These are phyloP conservation scores for Lipomyces mesembrius DNA, from an alignment of 805 yeast genomes.

Conservation along the genomic window DNA sequence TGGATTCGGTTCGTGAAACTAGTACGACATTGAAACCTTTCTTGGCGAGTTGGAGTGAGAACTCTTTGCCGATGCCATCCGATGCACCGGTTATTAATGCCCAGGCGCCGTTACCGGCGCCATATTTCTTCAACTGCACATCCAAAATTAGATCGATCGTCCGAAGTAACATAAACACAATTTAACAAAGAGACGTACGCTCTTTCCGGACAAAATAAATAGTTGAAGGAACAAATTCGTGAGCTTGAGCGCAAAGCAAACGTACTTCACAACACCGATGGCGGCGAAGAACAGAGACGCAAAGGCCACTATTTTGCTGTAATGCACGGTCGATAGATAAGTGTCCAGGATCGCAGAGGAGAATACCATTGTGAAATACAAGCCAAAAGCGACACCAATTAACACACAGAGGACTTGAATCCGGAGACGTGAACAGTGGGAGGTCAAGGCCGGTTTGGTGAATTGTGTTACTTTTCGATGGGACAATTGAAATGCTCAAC, in stretches of 20 bases:
- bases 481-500: too few species aligned
- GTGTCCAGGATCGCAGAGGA: constrained; percentile 13
- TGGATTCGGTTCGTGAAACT: constrained; percentile 81
- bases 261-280: constrained; percentile 21
- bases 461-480: neutral
- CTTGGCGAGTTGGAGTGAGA: constrained; percentile 79
- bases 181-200: constrained; percentile 15
- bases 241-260: constrained; percentile 14
- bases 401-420: neutral
- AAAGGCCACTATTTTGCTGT: constrained; percentile 12
- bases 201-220: constrained; percentile 27
- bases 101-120: constrained; percentile 77
- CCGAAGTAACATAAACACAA: neutral
- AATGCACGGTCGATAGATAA: constrained; percentile 12
- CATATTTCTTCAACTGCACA: constrained; percentile 63
- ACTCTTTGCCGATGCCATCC: constrained; percentile 96
- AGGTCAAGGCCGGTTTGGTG: neutral
- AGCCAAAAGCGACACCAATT: neutral
- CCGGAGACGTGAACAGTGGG: neutral
- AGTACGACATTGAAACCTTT: constrained; percentile 83
- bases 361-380: neutral
- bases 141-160: neutral
- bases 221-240: constrained; percentile 25
- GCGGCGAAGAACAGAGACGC: constrained; percentile 19
- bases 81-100: constrained; percentile 98